Base-by-base conservation (phyloP, 2,329 filamentous ascomycete genomes). In the Paramyrothecium roridum region DNA sequence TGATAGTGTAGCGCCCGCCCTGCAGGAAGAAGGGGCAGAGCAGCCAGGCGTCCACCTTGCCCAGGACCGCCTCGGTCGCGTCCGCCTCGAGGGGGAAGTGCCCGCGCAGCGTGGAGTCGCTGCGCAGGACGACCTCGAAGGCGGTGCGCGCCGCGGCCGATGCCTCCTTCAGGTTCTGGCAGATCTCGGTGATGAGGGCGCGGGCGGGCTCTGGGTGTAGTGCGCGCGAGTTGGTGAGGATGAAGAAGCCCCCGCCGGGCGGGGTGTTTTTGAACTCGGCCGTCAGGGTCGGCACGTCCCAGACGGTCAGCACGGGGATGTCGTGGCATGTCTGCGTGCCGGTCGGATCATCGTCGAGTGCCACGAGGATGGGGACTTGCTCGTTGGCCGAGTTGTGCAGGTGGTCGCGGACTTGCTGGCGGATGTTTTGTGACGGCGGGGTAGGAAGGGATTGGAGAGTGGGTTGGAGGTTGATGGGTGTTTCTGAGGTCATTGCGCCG, bases 311-410 rank as follows among this genome's bases (percentile, higher is more conserved):
- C 2, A 85, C 80, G 51, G 73, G 67, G 56, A 85, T 78, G 59
- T 80, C 76, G 64, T 84, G 80, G 65, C 81, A 84, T n/a, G 82
- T 85, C 62, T 85, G 82, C 0, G 81, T 85, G n/a, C 81, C 81
- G 1, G 82, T 85, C 33, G 81, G 81, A 54, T 84, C 81, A 56
- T 84, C 81, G 53, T 84, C 81, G 7, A 80, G 70, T 1, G 71
- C 70, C 4, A 80, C 69, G n/a, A 75, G 70, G 43, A 71, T 61
- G 33, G 69, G 67, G 1, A 64, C 57, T 34, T 59, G 37, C n/a
- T 43, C 37, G 16, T 50, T 23, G 17, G 49, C 17, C 4, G 26
- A 21, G 20, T 17, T 21, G n/a, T 22, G 37, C 30, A 54, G 19
- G 12, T 21, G 19, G 23, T 47, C 21, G 19, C 30, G 26, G n/a